A percentile compares a stretch with the other conserved stretches of the same genome.
Conservation (phyloP, 148 eudicot species). For the Pharnaceum exiguum region DNA sequence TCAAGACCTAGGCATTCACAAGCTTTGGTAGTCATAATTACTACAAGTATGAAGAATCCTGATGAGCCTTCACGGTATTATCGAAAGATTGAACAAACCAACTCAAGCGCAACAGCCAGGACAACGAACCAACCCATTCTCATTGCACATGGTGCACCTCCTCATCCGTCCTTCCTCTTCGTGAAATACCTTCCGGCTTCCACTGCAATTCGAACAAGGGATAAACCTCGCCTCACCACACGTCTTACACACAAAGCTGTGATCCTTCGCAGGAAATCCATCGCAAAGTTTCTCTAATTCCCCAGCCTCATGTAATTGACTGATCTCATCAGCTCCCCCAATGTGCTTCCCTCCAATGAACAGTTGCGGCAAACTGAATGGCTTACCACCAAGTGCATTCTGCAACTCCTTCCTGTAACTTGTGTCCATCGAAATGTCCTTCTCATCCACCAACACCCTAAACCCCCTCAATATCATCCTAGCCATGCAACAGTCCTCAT, state of each 20-base stretch:
- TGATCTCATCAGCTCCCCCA: conserved; percentile 88
- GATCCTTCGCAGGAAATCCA: conserved; percentile 59
- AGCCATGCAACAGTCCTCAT: conserved; percentile 82
- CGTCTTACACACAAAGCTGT: conserved; percentile 46
- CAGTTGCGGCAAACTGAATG: conserved; percentile 64
- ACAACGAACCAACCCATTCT: conserved; percentile 90
- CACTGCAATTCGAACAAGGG: conserved; percentile 71
- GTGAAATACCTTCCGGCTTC: conserved; percentile 73
- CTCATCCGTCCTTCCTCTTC: conserved; percentile 61
- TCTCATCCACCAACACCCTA: conserved; percentile 73
- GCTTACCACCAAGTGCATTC: conserved; percentile 50
- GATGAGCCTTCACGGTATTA: background rate
- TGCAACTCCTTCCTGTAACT: conserved; percentile 65
- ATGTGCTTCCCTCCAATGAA: conserved; percentile 66
- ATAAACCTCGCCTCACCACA: conserved; percentile 95
- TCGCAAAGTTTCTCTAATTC: conserved; percentile 60
- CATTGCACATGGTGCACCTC: conserved; percentile 75
- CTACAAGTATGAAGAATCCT: conserved; percentile 6
- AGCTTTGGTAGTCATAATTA: conserved; percentile 2
- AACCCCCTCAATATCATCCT: conserved; percentile 69
- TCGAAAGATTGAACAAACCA: background rate
- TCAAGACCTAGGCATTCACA: conserved; percentile 6
- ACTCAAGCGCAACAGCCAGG: conserved; percentile 68
- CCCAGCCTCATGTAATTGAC: conserved; percentile 70
- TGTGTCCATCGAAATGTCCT: conserved; percentile 90